Conservation (phyloP, 768 basidiomycete genomes). For the Pulveroboletus sp. region DNA sequence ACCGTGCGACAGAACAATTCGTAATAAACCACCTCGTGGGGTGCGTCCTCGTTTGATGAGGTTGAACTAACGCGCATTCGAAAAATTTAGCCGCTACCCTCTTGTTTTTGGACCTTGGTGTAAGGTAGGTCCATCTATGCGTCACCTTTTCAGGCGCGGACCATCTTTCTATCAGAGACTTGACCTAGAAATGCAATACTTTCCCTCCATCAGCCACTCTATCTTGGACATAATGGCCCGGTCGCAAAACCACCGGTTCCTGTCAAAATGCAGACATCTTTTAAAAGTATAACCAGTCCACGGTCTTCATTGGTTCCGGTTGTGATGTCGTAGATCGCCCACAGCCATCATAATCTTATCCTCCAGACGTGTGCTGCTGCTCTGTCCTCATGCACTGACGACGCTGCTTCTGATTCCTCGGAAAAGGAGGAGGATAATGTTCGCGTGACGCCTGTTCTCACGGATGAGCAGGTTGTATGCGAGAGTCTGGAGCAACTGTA, state of each 20-base stretch:
- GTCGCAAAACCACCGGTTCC: constrained; percentile 47
- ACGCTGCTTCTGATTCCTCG: constrained; percentile 1
- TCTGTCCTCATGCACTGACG: constrained; percentile 19
- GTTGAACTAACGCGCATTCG: constrained; percentile 7
- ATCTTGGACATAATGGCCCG: constrained; percentile 48
- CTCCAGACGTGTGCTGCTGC: constrained; percentile 27
- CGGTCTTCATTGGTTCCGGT: constrained; percentile 11
- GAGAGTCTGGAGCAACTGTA: constrained; percentile 43
- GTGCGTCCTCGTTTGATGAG: constrained; percentile 32
- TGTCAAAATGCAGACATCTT: constrained; percentile 37
- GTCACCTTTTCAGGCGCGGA: constrained; percentile 1
- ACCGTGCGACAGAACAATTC: constrained; percentile 50
- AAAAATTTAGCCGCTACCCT: constrained; percentile 58
- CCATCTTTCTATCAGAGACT: constrained; percentile 44
- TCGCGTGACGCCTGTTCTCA: constrained; percentile 14
- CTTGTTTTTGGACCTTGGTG: constrained; percentile 69
- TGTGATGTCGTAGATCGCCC: constrained; percentile 18
- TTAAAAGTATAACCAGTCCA: constrained; percentile 42
- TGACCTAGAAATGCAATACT: constrained; percentile 46
- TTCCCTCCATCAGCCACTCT: constrained; percentile 46
- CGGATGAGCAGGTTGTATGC: constrained; percentile 36
- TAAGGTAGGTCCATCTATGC: constrained; percentile 39
- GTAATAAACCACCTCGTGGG: constrained; percentile 54
- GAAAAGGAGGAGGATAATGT: constrained; percentile 12
- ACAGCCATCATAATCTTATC: constrained; percentile 21